Percentiles rank a stretch among this genome's conserved stretches.
Evolutionary conservation across 2,329 filamentous ascomycete genomes (phyloP).

Genomic region (Alternaria panax): DNA sequence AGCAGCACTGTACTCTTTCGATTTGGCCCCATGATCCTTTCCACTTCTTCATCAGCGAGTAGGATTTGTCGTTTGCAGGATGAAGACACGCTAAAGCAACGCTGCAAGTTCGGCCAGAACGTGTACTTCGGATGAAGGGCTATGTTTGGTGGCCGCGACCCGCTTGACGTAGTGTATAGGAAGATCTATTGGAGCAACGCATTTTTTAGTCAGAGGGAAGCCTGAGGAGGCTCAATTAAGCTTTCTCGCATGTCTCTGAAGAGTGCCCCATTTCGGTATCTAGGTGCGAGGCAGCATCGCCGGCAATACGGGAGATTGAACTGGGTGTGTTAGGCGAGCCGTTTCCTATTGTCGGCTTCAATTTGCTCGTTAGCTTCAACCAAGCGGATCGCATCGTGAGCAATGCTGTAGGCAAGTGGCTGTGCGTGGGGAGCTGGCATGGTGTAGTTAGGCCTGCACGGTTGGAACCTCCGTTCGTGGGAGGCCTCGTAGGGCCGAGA

Average conservation of each 20-base stretch:
- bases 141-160: slow-evolving; percentile 21
- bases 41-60: slow-evolving; percentile 6
- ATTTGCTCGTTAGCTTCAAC: neutral
- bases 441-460: slow-evolving; percentile 2
- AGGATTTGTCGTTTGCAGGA: slow-evolving; percentile 16
- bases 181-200: slow-evolving; percentile 14
- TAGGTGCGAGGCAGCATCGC: slow-evolving; percentile 18
- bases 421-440: slow-evolving; percentile 10
- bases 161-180: slow-evolving; percentile 1
- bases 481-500: slow-evolving; percentile 16
- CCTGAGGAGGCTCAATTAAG: slow-evolving; percentile 26
- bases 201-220: slow-evolving; percentile 15
- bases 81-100: slow-evolving; percentile 12
- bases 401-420: slow-evolving; percentile 13
- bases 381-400: slow-evolving; percentile 5
- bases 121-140: slow-evolving; percentile 8
- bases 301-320: slow-evolving; percentile 1
- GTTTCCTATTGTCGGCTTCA: slow-evolving; percentile 3
- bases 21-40: slow-evolving; percentile 22
- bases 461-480: neutral
- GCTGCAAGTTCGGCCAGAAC: slow-evolving; percentile 20
- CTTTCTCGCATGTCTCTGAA: slow-evolving; percentile 15
- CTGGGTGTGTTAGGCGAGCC: slow-evolving; percentile 18
- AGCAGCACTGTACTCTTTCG: slow-evolving; percentile 13
- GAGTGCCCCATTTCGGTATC: slow-evolving; percentile 15